Conservation (phyloP, 1,284 basidiomycete species). For the Pyrrhoderma noxium region DNA sequence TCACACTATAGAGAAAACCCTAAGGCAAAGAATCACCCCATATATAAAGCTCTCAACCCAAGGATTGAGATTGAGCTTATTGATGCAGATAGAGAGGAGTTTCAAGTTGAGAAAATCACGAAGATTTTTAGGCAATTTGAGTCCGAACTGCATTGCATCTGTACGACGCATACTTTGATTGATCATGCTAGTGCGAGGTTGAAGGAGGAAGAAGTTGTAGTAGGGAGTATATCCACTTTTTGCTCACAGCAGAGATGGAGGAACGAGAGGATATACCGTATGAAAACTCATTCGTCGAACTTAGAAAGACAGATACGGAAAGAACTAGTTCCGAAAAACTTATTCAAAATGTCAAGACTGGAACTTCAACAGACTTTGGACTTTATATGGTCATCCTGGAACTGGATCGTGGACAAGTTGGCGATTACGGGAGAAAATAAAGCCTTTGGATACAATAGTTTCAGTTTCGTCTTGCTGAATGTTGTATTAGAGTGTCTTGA, state of each 20-base stretch:
- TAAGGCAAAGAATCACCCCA: neutral
- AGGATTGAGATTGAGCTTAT: conserved; percentile 1
- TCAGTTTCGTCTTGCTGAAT: conserved; percentile 56
- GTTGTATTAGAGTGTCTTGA: conserved; percentile 54
- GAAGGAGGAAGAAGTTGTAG: conserved; percentile 64
- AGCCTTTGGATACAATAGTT: conserved; percentile 58
- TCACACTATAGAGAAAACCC: neutral
- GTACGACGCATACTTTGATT: conserved; percentile 60
- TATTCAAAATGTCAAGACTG: conserved; percentile 23
- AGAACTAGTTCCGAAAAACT: conserved; percentile 33
- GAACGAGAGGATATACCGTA: conserved; percentile 50
- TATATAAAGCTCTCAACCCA: neutral
- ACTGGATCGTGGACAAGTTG: conserved; percentile 37
- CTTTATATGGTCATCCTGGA: conserved; percentile 59
- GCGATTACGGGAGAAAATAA: conserved; percentile 13
- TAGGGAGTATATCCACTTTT: conserved; percentile 65
- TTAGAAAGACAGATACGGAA: conserved; percentile 47
- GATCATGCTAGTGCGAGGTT: conserved; percentile 47
- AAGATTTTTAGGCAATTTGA: conserved; percentile 45
- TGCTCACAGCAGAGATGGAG: conserved; percentile 54
- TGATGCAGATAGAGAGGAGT: neutral
- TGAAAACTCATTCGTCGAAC: conserved; percentile 50
- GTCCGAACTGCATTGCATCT: conserved; percentile 62
- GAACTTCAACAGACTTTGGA: conserved; percentile 39
- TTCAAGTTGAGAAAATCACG: conserved; percentile 27